Evolutionary conservation across 176 grass and related monocot genomes (phyloP).

Genomic region (Zoysia pacifica): DNA sequence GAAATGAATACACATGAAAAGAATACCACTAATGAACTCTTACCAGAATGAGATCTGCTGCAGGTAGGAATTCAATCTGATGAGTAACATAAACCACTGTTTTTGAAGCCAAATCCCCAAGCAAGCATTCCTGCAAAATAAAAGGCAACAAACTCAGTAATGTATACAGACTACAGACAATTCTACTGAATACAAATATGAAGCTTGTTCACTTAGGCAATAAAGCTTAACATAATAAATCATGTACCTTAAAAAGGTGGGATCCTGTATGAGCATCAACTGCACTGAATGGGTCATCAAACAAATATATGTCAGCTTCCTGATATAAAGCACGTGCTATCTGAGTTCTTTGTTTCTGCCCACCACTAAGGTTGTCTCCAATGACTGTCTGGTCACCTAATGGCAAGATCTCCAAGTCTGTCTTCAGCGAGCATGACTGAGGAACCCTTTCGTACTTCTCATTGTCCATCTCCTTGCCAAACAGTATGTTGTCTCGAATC

Average conservation of each 20-base stretch:
- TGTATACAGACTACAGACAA: background rate
- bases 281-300: constrained; percentile 55
- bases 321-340: constrained; percentile 55
- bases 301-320: constrained; percentile 47
- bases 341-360: constrained; percentile 55
- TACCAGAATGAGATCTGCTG: constrained; percentile 87
- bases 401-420: constrained; percentile 47
- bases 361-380: constrained; percentile 52
- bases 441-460: constrained; percentile 44
- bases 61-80: constrained; percentile 84
- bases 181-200: too few species aligned
- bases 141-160: constrained; percentile 2
- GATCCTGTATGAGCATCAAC: constrained; percentile 56
- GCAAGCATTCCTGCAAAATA: constrained; percentile 73
- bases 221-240: background rate
- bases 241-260: constrained; percentile 48
- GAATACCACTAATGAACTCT: constrained; percentile 29
- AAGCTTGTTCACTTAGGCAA: too few species aligned
- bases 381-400: constrained; percentile 46
- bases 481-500: constrained; percentile 57
- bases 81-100: constrained; percentile 92
- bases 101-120: constrained; percentile 63
- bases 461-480: constrained; percentile 42
- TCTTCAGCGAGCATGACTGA: constrained; percentile 42
- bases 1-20: background rate